Evolutionary conservation across 164 flowering plant genomes (phyloP), one percentile per base, ranked within the genome.

Genomic region (Brasenia schreberi): DNA sequence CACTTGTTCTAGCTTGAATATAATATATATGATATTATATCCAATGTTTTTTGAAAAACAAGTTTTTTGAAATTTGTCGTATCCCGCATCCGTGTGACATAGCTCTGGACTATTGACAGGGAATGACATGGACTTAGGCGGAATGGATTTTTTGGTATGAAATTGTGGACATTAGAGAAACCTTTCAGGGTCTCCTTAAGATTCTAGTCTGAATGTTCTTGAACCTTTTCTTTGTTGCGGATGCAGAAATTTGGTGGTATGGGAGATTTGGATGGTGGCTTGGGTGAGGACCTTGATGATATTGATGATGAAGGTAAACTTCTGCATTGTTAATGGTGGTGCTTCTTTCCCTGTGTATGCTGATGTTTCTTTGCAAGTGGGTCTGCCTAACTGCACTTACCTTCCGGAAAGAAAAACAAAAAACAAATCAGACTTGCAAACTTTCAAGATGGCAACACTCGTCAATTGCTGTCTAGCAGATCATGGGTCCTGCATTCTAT

Each of bases 131-230:
- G 96, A 88, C 71, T 42, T 84, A 73, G 95, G 84, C 64, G 95
- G 90, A 58, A 92, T 90, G 96, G 98, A 90, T 73, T 90, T 90
- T 79, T 88, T 95, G 78, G 98, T 90, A 83, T 39, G 84, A 27
- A 9, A 9, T 49, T 49, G 3, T 4, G 16, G 69, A 61, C 69
- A 7, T 59, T 2, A 10, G 53, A 58, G 12, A 14, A 52, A 1
- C 27, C 19, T 5, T 16, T 16, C 19, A 12, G 19, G 56, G 4
- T 49, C 56, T 49, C 56, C 10, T 1, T 49, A 14, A 49, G 16
- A 49, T 49, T 49, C 4, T 49, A 9, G 56, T 14, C 56, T 49
- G 56, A 49, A 19, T 18, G 1, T 63, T 70, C 43, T 79, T 33
- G 4, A 33, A 33, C 39, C 2, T 33, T 33, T 33, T 33, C 39